These are phyloP conservation scores for Candida sonorensis DNA, from an alignment of 805 yeast species.

Conservation along the genomic window DNA sequence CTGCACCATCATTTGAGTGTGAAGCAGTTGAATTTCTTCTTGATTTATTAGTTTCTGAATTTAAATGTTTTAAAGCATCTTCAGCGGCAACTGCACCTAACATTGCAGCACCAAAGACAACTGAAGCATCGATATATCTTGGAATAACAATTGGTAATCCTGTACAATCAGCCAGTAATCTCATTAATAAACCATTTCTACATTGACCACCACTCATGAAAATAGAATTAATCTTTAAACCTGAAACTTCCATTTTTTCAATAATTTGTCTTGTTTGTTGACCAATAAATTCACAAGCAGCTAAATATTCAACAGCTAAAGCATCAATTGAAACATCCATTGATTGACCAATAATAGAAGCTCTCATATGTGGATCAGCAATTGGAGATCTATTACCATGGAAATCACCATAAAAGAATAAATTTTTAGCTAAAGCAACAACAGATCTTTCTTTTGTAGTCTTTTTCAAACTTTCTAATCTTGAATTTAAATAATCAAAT, in stretches of 20 bases:
- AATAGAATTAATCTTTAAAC: slow-evolving; percentile 69
- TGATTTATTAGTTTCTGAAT: slow-evolving; percentile 15
- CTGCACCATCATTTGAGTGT: slow-evolving; percentile 2
- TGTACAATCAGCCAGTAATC: slow-evolving; percentile 87
- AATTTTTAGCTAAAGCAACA: slow-evolving; percentile 72
- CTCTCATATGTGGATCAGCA: slow-evolving; percentile 91
- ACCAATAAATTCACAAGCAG: slow-evolving; percentile 95
- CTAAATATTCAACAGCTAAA: slow-evolving; percentile 79
- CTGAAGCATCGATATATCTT: slow-evolving; percentile 92
- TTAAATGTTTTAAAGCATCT: slow-evolving; percentile 36
- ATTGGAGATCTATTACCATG: slow-evolving; percentile 98
- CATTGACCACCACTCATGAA: slow-evolving; percentile 97
- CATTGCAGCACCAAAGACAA: slow-evolving; percentile 92
- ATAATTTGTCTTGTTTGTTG: slow-evolving; percentile 96
- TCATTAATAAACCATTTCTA: slow-evolving; percentile 82
- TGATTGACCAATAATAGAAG: slow-evolving; percentile 84
- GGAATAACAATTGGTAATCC: slow-evolving; percentile 91
- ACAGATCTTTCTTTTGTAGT: slow-evolving; percentile 61
- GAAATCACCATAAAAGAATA: slow-evolving; percentile 92
- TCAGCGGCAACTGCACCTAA: slow-evolving; percentile 92
- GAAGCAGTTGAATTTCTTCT: slow-evolving; percentile 25
- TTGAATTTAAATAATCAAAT: slow-evolving; percentile 77
- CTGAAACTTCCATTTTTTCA: slow-evolving; percentile 72
- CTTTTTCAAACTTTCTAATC: slow-evolving; percentile 58
- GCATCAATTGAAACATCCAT: slow-evolving; percentile 86